These are phyloP conservation scores for Wickerhamomyces queroliae DNA, from an alignment of 805 yeast genomes.

Conservation along the genomic window DNA sequence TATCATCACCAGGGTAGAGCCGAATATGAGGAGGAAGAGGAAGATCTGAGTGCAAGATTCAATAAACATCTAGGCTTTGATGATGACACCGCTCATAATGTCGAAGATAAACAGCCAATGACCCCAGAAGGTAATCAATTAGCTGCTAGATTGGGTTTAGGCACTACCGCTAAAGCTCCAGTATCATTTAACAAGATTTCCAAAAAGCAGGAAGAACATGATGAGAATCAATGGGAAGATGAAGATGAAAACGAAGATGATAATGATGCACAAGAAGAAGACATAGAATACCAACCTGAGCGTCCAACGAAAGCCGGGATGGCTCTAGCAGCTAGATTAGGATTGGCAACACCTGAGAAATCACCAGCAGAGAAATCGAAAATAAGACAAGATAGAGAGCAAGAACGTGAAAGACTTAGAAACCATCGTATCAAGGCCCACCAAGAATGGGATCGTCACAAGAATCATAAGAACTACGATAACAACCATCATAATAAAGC, in stretches of 20 bases:
- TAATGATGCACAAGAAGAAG: constrained; percentile 5
- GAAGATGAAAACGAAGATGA: constrained; percentile 1
- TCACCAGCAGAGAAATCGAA: neutral
- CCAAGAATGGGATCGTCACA: constrained; percentile 9
- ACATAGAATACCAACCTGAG: neutral
- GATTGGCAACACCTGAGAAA: constrained; percentile 5
- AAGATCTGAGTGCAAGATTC: neutral
- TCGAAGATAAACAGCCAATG: neutral
- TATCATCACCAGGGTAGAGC: neutral
- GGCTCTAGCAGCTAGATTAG: constrained; percentile 19
- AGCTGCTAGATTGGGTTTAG: neutral
- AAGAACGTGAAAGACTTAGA: constrained; percentile 8
- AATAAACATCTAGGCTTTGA: neutral
- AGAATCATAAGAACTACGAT: neutral
- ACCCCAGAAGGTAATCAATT: neutral
- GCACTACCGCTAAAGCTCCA: neutral
- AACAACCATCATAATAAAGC: neutral
- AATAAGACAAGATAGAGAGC: constrained; percentile 2
- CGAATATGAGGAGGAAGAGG: neutral
- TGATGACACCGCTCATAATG: no score
- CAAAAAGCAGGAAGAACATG: neutral
- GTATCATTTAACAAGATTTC: neutral
- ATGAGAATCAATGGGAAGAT: constrained; percentile 9
- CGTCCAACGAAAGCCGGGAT: constrained; percentile 16
- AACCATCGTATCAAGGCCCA: constrained; percentile 4